phyloP scores from a whole-genome alignment of 179 eudicot species.

The Gypsophila paniculata region DNA sequence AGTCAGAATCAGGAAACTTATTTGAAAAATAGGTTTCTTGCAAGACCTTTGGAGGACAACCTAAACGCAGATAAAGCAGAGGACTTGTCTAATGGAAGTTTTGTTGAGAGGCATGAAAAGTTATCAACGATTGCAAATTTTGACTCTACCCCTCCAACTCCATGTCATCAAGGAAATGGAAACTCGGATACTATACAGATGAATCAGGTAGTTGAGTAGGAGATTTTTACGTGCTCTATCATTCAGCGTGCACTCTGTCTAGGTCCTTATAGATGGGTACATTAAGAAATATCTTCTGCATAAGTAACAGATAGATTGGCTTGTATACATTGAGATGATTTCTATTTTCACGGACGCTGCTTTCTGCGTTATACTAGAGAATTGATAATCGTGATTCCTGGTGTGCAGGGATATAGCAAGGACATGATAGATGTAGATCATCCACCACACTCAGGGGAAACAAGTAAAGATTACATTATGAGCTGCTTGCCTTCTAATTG shows the following conservation, averaged over 20 bases:
- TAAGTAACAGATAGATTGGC: background rate
- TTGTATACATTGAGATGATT: background rate
- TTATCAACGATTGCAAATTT: slow-evolving; percentile 13
- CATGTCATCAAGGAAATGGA: slow-evolving; percentile 20
- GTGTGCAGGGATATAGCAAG: slow-evolving; percentile 21
- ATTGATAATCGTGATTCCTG: background rate
- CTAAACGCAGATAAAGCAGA: slow-evolving; percentile 19
- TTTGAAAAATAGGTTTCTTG: slow-evolving; percentile 15
- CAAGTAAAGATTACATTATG: background rate
- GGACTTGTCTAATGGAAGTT: slow-evolving; percentile 23
- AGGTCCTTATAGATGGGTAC: background rate
- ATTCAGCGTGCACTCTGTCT: background rate
- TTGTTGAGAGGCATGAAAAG: slow-evolving; percentile 29
- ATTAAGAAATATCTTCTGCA: background rate
- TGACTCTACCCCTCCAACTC: slow-evolving; percentile 17
- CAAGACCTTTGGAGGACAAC: slow-evolving; percentile 19
- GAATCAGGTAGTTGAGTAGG: slow-evolving; percentile 31
- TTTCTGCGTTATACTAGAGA: slow-evolving; percentile 12
- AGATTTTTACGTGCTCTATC: slow-evolving; percentile 12
- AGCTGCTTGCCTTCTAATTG: slow-evolving; percentile 4
- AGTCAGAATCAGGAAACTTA: slow-evolving; percentile 22
- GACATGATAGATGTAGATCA: slow-evolving; percentile 6
- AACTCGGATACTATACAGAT: slow-evolving; percentile 26
- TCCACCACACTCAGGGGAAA: slow-evolving; percentile 10
- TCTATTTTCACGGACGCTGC: background rate